Evolutionary conservation across 257 asterid species (phyloP).

Genomic region (Capsicum baccatum): DNA sequence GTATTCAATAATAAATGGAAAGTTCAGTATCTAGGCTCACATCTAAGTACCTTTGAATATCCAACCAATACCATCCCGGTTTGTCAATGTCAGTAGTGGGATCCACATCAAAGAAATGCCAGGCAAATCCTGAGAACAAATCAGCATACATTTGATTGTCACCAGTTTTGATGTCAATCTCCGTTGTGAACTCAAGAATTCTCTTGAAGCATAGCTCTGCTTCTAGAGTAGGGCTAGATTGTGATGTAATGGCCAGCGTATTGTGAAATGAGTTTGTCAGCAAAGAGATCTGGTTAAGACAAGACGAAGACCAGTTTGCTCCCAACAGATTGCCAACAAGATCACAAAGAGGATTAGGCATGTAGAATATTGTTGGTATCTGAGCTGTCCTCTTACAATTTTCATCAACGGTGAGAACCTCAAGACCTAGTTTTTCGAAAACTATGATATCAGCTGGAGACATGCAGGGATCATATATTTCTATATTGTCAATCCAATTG

Average conservation of each 20-base stretch:
- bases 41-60: background rate
- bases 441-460: slow-evolving; percentile 15
- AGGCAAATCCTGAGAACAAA: background rate
- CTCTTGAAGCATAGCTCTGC: background rate
- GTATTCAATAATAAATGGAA: background rate
- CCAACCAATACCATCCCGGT: background rate
- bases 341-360: background rate
- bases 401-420: slow-evolving; percentile 22
- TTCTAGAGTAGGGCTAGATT: background rate
- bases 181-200: slow-evolving; percentile 4
- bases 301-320: slow-evolving; percentile 32
- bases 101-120: slow-evolving; percentile 26
- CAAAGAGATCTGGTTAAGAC: slow-evolving; percentile 16
- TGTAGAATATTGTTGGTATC: slow-evolving; percentile 28
- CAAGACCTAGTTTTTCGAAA: slow-evolving; percentile 26
- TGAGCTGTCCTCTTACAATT: slow-evolving; percentile 17
- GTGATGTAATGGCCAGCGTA: background rate
- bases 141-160: background rate
- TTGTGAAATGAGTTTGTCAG: background rate
- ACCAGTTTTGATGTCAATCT: background rate
- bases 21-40: background rate
- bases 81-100: slow-evolving; percentile 15
- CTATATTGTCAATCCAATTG: slow-evolving; percentile 18
- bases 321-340: slow-evolving; percentile 7
- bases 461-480: slow-evolving; percentile 18